These are phyloP conservation scores for Penicillium longicatenatum DNA, from an alignment of 495 filamentous ascomycete genomes.

Conservation along the genomic window DNA sequence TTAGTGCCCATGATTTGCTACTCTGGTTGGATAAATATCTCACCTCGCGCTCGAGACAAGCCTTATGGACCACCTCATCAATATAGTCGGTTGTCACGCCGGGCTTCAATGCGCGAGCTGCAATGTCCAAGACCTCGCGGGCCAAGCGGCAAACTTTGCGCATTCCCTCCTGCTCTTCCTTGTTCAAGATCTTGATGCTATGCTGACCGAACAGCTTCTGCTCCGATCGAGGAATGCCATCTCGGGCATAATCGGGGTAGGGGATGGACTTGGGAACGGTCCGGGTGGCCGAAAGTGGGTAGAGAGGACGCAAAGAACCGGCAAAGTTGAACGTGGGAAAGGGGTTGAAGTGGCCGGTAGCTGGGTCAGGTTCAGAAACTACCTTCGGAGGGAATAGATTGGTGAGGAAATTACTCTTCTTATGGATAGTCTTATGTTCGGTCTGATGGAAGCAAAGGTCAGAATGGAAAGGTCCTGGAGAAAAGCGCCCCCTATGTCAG, in stretches of 20 bases:
- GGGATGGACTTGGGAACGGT: conserved; percentile 78
- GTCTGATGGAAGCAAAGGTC: conserved; percentile 47
- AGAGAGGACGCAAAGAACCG: conserved; percentile 80
- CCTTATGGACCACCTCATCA: conserved; percentile 94
- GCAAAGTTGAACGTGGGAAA: conserved; percentile 85
- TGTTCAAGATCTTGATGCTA: conserved; percentile 80
- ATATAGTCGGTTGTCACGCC: conserved; percentile 96
- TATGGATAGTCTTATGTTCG: conserved; percentile 87
- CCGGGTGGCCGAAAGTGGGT: conserved; percentile 78
- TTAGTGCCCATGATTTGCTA: neutral
- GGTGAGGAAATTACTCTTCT: conserved; percentile 76
- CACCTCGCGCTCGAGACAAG: conserved; percentile 90
- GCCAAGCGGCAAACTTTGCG: conserved; percentile 87
- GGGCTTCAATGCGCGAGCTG: conserved; percentile 75
- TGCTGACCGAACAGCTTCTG: conserved; percentile 67
- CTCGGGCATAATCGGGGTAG: conserved; percentile 79
- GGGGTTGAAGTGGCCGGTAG: conserved; percentile 82
- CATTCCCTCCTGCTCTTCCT: conserved; percentile 83
- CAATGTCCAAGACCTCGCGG: conserved; percentile 91
- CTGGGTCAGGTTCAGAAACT: conserved; percentile 89
- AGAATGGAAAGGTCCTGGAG: conserved; percentile 7
- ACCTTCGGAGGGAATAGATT: conserved; percentile 69
- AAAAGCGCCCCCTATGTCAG: conserved; percentile 15
- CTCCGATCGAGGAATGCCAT: conserved; percentile 82
- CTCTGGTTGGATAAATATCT: conserved; percentile 12